phyloP scores from a whole-genome alignment of 2,329 filamentous ascomycete genomes.

The Botryotinia globosa region DNA sequence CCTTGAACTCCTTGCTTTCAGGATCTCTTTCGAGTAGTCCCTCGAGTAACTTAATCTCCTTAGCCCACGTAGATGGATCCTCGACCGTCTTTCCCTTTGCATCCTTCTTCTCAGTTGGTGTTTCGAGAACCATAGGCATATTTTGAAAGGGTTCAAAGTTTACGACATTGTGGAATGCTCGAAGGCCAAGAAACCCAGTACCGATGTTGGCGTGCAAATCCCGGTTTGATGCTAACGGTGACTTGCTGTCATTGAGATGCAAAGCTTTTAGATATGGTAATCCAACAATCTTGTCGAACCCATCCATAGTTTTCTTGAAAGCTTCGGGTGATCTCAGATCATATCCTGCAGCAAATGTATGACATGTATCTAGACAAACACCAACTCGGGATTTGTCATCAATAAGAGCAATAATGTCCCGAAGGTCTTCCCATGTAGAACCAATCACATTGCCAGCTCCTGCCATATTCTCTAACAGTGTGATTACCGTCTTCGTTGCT shows the following conservation, averaged over 20 bases:
- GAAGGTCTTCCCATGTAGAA: slow-evolving; percentile 78
- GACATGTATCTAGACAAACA: slow-evolving; percentile 95
- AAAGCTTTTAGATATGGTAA: slow-evolving; percentile 77
- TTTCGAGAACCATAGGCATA: slow-evolving; percentile 91
- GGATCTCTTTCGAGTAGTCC: slow-evolving; percentile 80
- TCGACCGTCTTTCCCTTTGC: slow-evolving; percentile 65
- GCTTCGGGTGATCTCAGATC: slow-evolving; percentile 74
- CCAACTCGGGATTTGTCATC: slow-evolving; percentile 81
- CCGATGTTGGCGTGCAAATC: slow-evolving; percentile 97
- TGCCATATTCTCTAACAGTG: slow-evolving; percentile 94
- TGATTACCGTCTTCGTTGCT: slow-evolving; percentile 72
- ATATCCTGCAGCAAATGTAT: slow-evolving; percentile 91
- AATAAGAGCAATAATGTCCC: slow-evolving; percentile 76
- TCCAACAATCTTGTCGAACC: slow-evolving; percentile 78
- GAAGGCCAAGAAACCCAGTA: slow-evolving; percentile 85
- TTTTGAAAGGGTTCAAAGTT: slow-evolving; percentile 74
- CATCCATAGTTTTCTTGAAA: slow-evolving; percentile 68
- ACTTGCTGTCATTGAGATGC: slow-evolving; percentile 95
- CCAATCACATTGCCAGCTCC: slow-evolving; percentile 85
- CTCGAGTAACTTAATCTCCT: slow-evolving; percentile 93
- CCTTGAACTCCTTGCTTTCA: slow-evolving; percentile 68
- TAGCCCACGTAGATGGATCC: slow-evolving; percentile 82
- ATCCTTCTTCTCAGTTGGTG: slow-evolving; percentile 76
- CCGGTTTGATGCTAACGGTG: slow-evolving; percentile 74
- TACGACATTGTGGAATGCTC: slow-evolving; percentile 87